Percentiles rank a stretch among this genome's conserved stretches.
phyloP scores from a whole-genome alignment of 352 stramenopile species.

The Pythium phragmitis region DNA sequence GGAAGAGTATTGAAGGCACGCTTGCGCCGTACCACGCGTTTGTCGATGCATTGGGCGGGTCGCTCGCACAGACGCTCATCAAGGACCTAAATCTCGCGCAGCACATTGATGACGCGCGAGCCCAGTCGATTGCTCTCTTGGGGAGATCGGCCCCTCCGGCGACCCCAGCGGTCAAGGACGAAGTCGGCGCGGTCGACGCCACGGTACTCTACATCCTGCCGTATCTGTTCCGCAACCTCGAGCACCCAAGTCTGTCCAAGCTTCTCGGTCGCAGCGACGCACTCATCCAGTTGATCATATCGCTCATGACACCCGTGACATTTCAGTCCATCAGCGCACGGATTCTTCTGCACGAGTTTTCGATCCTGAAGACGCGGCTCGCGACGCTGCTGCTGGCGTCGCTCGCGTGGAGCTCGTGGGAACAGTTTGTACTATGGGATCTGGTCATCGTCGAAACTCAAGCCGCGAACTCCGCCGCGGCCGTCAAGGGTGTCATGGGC shows the following conservation, averaged over 20 bases:
- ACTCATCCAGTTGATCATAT: conserved; percentile 66
- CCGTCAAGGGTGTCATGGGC: conserved; percentile 58
- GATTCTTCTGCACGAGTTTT: conserved; percentile 74
- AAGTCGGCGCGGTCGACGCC: conserved; percentile 65
- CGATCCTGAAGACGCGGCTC: conserved; percentile 66
- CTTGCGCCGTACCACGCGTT: conserved; percentile 69
- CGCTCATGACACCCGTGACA: conserved; percentile 57
- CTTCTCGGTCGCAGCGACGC: conserved; percentile 59
- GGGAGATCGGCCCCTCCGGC: conserved; percentile 26
- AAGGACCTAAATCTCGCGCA: conserved; percentile 75
- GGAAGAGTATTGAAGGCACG: conserved; percentile 54
- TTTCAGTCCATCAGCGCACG: conserved; percentile 58
- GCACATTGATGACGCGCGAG: conserved; percentile 77
- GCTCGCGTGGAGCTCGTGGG: conserved; percentile 80
- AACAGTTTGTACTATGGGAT: conserved; percentile 82
- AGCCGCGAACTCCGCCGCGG: conserved; percentile 29
- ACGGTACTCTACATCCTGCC: conserved; percentile 56
- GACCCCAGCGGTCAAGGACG: conserved; percentile 34
- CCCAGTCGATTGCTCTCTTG: conserved; percentile 58
- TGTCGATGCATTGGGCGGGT: conserved; percentile 51
- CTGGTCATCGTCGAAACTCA: conserved; percentile 70
- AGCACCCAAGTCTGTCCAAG: conserved; percentile 62
- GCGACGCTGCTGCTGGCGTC: conserved; percentile 74
- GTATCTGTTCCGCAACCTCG: conserved; percentile 68
- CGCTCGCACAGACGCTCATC: conserved; percentile 45